These are phyloP conservation scores for Cercospora citrullina DNA, from an alignment of 2,329 filamentous ascomycete genomes.

Conservation along the genomic window DNA sequence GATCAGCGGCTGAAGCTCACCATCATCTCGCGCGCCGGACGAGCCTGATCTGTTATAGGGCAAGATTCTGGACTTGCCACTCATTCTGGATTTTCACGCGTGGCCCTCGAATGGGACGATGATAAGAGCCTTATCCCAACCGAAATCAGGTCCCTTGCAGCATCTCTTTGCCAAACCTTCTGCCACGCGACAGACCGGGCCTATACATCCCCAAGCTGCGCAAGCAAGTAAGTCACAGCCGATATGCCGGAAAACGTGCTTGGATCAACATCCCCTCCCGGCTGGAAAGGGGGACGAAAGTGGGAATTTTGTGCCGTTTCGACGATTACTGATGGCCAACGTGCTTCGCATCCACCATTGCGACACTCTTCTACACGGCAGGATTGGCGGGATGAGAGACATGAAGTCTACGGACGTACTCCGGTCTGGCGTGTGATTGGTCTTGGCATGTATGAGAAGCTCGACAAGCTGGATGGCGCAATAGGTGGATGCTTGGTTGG, in stretches of 20 bases:
- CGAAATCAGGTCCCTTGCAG: not conserved
- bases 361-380: constrained; percentile 7
- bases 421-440: constrained; percentile 18
- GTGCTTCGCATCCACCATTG: constrained; percentile 22
- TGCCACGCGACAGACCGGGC: constrained; percentile 1
- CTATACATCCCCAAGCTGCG: not conserved
- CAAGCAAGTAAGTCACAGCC: not conserved
- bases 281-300: not conserved
- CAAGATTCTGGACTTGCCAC: not conserved
- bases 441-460: constrained; percentile 30
- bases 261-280: not conserved
- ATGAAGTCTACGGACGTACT: constrained; percentile 6
- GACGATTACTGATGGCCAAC: not conserved
- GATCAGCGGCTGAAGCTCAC: not conserved
- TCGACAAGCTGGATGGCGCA: constrained; percentile 30
- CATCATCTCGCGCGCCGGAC: not conserved
- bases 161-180: not conserved
- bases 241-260: not conserved
- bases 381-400: not conserved
- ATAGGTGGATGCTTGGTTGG: not conserved
- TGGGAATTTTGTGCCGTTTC: not conserved
- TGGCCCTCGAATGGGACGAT: not conserved
- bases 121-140: not conserved
- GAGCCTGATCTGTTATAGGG: not conserved
- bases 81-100: not conserved